Conservation (phyloP, 441 rosid genomes). For the Macaranga tanarius region DNA sequence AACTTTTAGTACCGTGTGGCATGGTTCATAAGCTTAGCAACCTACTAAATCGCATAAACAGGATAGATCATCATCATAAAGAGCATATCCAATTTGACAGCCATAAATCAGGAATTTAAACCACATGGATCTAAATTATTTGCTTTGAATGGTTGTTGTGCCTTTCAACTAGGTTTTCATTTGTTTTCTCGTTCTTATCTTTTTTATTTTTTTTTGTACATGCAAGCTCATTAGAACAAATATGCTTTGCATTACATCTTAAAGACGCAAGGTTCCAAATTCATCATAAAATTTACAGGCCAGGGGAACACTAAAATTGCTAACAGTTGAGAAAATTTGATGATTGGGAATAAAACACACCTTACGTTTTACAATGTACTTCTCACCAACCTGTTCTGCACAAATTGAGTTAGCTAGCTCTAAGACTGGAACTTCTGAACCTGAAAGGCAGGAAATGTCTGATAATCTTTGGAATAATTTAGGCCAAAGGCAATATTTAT, state of each 20-base stretch:
- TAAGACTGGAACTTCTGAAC: constrained; percentile 54
- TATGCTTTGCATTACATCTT: neutral
- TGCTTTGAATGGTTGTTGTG: neutral
- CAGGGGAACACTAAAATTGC: neutral
- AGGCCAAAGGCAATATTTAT: neutral
- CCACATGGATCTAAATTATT: too few species aligned
- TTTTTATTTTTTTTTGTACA: neutral
- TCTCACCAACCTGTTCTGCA: constrained; percentile 44
- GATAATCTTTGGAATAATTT: neutral
- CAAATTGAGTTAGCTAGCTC: constrained; percentile 77
- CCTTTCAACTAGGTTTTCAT: neutral
- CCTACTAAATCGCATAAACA: too few species aligned
- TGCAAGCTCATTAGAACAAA: neutral
- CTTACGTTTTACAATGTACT: constrained; percentile 33
- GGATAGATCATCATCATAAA: too few species aligned
- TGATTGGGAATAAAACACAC: constrained; percentile 29
- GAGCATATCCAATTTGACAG: too few species aligned
- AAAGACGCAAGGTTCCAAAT: neutral
- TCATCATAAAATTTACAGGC: neutral
- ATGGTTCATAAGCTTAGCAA: too few species aligned
- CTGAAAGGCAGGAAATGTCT: constrained; percentile 41
- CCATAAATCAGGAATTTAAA: too few species aligned
- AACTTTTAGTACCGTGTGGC: too few species aligned
- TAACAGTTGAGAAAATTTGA: constrained; percentile 11
- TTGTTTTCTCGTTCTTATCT: neutral